Conservation (phyloP, 192 early-diverging fungal species). For the Rhizophagus clarus region DNA sequence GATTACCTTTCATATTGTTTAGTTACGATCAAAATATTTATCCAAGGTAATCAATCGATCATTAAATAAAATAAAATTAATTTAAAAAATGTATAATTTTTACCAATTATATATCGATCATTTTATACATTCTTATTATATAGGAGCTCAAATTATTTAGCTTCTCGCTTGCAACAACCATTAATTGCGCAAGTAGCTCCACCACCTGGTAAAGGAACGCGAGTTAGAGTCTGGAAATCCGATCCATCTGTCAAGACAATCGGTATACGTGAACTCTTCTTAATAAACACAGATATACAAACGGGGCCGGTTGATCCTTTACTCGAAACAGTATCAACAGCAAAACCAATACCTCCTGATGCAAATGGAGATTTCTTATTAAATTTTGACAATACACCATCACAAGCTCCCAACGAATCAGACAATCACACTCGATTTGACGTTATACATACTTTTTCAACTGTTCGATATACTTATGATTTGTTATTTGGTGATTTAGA, state of each 20-base stretch:
- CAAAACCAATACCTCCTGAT: neutral
- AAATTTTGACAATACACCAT: neutral
- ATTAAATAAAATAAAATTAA: too few relatives aligned
- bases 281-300: neutral
- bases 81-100: too few relatives aligned
- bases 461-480: neutral
- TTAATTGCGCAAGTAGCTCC: neutral
- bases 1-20: neutral
- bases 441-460: neutral
- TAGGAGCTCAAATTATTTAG: constrained; percentile 11
- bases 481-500: neutral
- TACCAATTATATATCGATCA: neutral
- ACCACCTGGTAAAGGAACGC: neutral
- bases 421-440: neutral
- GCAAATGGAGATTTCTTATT: constrained; percentile 9
- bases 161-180: constrained; percentile 2
- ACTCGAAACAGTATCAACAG: neutral
- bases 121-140: neutral
- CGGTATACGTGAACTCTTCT: neutral
- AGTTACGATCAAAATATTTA: constrained; percentile 12
- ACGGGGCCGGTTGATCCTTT: neutral
- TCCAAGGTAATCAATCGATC: neutral
- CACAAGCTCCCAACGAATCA: neutral
- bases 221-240: neutral
- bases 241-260: constrained; percentile 3